Evolutionary conservation across 129 eudicot genomes (phyloP), one percentile per base, ranked within the genome.

Genomic region (Helianthus tuberosus): DNA sequence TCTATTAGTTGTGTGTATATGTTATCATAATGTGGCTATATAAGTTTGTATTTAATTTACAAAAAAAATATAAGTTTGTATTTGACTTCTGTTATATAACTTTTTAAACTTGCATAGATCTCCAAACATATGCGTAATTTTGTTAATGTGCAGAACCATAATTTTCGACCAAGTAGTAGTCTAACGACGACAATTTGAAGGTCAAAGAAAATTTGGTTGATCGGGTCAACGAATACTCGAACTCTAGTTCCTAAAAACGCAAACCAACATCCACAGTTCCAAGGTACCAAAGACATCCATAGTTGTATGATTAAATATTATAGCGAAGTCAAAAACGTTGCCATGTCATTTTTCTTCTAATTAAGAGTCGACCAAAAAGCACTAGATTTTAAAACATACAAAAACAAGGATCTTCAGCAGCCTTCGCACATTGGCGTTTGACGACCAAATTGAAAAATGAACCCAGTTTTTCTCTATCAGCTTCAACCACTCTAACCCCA

Each of bases 391-490:
- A 46, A 52, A 80, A 59, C 79, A 74, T 68, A 58, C 11, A 67
- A 73, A 55, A 55, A 48, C 68, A 63, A 52, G 14, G 6, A 50
- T 9, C 25, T 35, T 52, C 46, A 38, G 47, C 35, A 51, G 62
- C 75, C 70, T 48, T 70, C 20, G 81, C 79, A 52, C 64, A 49
- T 39, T 52, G 63, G 74, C 71, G 36, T 68, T 50, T 65, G 77
- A 49, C 77, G 77, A 49, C 77, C 75, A 53, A 48, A 54, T 41
- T 25, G 25, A 44, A 44, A 48, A 67, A 65, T 63, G 66, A 81
- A 78, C 88, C 81, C 75, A 75, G 69, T 72, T 57, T 73, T 44
- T 46, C 46, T 54, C 49, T 43, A 35, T 46, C 68, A 46, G 71
- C 62, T 62, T 50, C 11, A 62, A 35, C 13, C 29, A 55, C 25